Conservation (phyloP, 2,329 filamentous ascomycete genomes). For the Tolypocladium ovalisporum region DNA sequence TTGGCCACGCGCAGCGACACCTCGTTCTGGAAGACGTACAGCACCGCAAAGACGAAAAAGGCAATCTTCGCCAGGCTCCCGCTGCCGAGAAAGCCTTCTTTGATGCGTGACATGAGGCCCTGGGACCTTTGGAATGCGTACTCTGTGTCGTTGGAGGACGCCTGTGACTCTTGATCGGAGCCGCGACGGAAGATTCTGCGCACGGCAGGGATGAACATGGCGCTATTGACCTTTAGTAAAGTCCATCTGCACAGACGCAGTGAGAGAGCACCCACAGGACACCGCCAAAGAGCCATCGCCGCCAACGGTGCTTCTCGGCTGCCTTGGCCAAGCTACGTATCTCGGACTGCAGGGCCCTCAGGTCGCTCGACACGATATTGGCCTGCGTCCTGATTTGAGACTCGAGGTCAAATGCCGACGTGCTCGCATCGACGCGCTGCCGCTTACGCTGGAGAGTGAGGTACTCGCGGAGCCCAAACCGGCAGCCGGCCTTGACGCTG, state of each 20-base stretch:
- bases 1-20: constrained; percentile 43
- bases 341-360: constrained; percentile 31
- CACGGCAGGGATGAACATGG: constrained; percentile 39
- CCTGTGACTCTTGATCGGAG: constrained; percentile 22
- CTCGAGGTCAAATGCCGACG: constrained; percentile 26
- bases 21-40: constrained; percentile 50
- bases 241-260: background rate
- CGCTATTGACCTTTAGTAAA: constrained; percentile 18
- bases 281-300: constrained; percentile 40
- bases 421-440: constrained; percentile 14
- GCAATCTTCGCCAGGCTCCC: constrained; percentile 37
- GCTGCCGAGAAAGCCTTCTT: constrained; percentile 30
- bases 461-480: constrained; percentile 24
- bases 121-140: constrained; percentile 43
- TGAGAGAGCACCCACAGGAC: constrained; percentile 31
- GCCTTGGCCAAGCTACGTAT: constrained; percentile 30
- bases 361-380: constrained; percentile 29
- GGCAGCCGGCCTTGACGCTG: constrained; percentile 20
- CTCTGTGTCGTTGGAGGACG: constrained; percentile 40
- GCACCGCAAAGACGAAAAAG: constrained; percentile 43
- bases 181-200: constrained; percentile 39
- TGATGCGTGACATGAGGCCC: constrained; percentile 38
- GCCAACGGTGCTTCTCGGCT: constrained; percentile 39
- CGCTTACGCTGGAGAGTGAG: constrained; percentile 20
- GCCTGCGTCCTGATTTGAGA: constrained; percentile 31